phyloP scores from a whole-genome alignment of 2,329 filamentous ascomycete genomes.

The Rachicladosporium sp. region DNA sequence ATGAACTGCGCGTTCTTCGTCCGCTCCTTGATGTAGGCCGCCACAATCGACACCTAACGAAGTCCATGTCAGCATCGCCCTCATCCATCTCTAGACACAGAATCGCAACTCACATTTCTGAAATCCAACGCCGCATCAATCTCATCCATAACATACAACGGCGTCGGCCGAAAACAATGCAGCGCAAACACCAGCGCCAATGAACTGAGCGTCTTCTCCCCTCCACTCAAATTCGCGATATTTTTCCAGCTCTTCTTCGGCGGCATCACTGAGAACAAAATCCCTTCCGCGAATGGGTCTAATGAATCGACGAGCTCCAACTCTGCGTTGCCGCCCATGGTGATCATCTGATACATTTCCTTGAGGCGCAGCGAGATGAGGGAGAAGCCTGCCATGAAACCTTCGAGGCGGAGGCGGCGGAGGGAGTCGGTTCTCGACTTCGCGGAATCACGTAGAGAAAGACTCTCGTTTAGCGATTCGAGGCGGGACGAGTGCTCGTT shows the following conservation, averaged over 20 bases:
- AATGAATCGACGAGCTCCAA: constrained; percentile 91
- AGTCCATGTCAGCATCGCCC: not conserved
- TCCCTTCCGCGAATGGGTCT: constrained; percentile 94
- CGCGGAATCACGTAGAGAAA: constrained; percentile 66
- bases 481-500: constrained; percentile 71
- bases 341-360: constrained; percentile 99
- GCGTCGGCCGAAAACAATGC: constrained; percentile 96
- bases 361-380: constrained; percentile 89
- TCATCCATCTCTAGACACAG: not conserved
- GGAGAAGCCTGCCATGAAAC: constrained; percentile 97
- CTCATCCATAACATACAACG: constrained; percentile 98
- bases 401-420: constrained; percentile 76
- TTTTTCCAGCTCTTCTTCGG: constrained; percentile 99
- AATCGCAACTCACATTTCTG: constrained; percentile 77
- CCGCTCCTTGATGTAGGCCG: constrained; percentile 96
- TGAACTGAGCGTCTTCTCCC: constrained; percentile 91
- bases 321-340: constrained; percentile 97
- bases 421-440: constrained; percentile 92
- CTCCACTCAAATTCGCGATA: constrained; percentile 87
- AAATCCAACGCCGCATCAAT: constrained; percentile 98
- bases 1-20: constrained; percentile 99
- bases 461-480: constrained; percentile 69
- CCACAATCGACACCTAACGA: constrained; percentile 79
- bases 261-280: constrained; percentile 96
- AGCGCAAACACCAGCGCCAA: constrained; percentile 93